These are phyloP conservation scores for Poteriospumella lacustris DNA, from an alignment of 108 stramenopile genomes.

Conservation along the genomic window DNA sequence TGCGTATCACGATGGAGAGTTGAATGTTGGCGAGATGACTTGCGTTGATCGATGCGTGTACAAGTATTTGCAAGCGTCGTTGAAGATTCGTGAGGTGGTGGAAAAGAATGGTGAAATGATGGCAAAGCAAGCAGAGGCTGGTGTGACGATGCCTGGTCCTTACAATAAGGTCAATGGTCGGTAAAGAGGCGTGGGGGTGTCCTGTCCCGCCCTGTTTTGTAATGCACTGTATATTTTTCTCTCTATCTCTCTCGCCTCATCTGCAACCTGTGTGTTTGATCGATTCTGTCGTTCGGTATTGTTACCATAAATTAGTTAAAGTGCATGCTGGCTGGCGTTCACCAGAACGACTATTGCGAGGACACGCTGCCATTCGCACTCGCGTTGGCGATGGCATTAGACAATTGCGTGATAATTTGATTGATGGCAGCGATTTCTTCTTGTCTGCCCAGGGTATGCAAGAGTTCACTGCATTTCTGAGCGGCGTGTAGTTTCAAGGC, in stretches of 20 bases:
- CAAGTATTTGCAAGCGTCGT: constrained; percentile 82
- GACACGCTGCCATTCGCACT: too few relatives aligned
- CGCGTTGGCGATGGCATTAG: too few relatives aligned
- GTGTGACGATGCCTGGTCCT: background rate
- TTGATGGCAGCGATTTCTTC: background rate
- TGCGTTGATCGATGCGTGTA: constrained; percentile 88
- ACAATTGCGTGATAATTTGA: background rate
- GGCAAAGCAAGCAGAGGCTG: constrained; percentile 18
- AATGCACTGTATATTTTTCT: too few relatives aligned
- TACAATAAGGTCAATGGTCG: too few relatives aligned
- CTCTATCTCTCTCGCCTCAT: too few relatives aligned
- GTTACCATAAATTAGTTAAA: too few relatives aligned
- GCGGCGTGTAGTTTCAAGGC: background rate
- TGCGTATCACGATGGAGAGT: constrained; percentile 74
- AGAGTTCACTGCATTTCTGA: background rate
- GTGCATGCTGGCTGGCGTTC: too few relatives aligned
- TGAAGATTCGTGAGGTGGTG: constrained; percentile 31
- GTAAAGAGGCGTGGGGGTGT: too few relatives aligned
- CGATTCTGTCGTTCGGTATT: too few relatives aligned
- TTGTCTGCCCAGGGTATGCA: background rate
- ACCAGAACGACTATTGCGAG: too few relatives aligned
- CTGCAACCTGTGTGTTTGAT: too few relatives aligned
- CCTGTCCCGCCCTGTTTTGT: too few relatives aligned
- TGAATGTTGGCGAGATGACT: constrained; percentile 87
- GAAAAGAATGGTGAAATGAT: constrained; percentile 1